These are phyloP conservation scores for Taphrina populina DNA, from an alignment of 1,139 yeast genomes.

Conservation along the genomic window DNA sequence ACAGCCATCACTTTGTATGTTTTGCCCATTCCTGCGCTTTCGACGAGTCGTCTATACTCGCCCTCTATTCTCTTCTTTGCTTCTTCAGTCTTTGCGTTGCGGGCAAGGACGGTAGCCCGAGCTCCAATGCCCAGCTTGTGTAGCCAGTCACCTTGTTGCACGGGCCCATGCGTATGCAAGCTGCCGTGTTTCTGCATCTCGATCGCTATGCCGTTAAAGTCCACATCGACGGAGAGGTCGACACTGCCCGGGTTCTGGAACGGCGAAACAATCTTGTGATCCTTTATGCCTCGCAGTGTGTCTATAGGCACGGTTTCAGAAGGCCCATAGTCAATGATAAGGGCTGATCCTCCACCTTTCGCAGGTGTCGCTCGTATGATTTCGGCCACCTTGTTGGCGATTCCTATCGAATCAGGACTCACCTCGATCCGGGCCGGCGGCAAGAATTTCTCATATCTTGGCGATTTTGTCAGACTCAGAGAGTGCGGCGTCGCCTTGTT, in stretches of 20 bases:
- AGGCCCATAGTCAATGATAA: constrained; percentile 78
- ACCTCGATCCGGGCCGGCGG: constrained; percentile 65
- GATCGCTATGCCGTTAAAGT: constrained; percentile 59
- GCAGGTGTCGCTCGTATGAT: constrained; percentile 48
- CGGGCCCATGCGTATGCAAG: constrained; percentile 56
- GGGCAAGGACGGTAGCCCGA: constrained; percentile 52
- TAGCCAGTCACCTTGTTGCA: constrained; percentile 78
- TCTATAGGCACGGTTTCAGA: constrained; percentile 61
- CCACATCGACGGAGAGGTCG: constrained; percentile 82
- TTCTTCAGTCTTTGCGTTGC: constrained; percentile 43
- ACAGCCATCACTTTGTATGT: constrained; percentile 71
- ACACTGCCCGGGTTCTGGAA: constrained; percentile 73
- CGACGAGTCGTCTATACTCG: constrained; percentile 65
- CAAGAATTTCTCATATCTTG: constrained; percentile 58
- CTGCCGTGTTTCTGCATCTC: constrained; percentile 45
- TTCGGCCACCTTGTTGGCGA: constrained; percentile 44
- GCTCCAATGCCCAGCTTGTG: constrained; percentile 74
- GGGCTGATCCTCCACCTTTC: constrained; percentile 61
- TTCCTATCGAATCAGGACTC: constrained; percentile 68
- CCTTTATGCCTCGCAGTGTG: constrained; percentile 69
- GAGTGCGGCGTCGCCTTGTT: constrained; percentile 67
- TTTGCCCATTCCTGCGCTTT: constrained; percentile 71
- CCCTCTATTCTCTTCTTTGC: constrained; percentile 51
- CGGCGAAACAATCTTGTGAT: constrained; percentile 77
- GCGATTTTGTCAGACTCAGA: constrained; percentile 55